Base-by-base conservation (phyloP, 2,329 filamentous ascomycete species). In the Macrophomina phaseolina region DNA sequence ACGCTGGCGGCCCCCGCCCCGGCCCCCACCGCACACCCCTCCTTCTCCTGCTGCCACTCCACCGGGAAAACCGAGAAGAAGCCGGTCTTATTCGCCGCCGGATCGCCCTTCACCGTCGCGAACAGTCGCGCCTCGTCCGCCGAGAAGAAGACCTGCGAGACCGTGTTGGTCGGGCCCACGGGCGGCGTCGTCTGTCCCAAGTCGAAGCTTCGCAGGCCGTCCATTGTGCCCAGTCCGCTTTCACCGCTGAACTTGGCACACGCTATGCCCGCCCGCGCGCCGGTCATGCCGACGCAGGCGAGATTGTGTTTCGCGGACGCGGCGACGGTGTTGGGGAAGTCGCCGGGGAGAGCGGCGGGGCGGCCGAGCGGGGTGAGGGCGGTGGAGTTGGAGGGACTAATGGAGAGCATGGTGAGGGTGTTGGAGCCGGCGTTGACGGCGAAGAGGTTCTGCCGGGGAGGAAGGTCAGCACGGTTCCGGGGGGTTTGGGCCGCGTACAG, bases 121-220 rank as follows among this genome's bases (percentile, higher is more conserved):
- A 85, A 81, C 0, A 90, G 77, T 1, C 76, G 80, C 0, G 73
- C 77, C 68, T 86, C 81, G 63, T 90, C 86, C 0, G 75, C 74
- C 0, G 85, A 86, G 76, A 89, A 90, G 73, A 89, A 86, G 0
- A 83, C 80, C 7, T 90, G 86, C 0, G 87, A 88, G 2, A 89
- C 81, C 0, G 85, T 88, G 74, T 88, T 88, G 2, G 78, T 75
- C 0, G 87, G 87, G 0, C 87, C 88, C 0, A 78, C 74, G 0
- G 88, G 87, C 0, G 88, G 88, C 0, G 85, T 89, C 0, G 81
- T 82, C 72, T 90, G 88, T 1, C 77, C 75, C 1, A 90, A 71
- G 12, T 83, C 79, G 67, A 89, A 83, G 2, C 70, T 60, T 6
- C 77, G 71, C 11, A 80, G 69, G 8, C 52, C 63, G 61, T 79